These are phyloP conservation scores for Trametes cingulata DNA, from an alignment of 768 basidiomycete species.

Conservation along the genomic window DNA sequence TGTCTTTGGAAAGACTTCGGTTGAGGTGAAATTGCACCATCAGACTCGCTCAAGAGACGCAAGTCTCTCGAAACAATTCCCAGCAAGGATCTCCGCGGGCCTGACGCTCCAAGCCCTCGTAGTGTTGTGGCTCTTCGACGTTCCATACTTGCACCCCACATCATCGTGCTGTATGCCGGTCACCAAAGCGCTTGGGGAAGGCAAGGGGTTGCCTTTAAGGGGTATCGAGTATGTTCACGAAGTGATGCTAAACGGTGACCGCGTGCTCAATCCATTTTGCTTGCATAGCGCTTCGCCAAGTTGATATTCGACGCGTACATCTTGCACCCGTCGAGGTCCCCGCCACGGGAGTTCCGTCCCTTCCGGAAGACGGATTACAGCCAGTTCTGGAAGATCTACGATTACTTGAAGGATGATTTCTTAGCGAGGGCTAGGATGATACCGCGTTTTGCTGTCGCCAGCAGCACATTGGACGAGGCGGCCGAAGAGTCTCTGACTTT, in stretches of 20 bases:
- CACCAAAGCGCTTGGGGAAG: neutral
- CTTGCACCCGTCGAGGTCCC: neutral
- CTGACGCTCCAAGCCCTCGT: neutral
- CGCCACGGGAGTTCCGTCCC: neutral
- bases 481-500: neutral
- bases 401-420: neutral
- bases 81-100: neutral
- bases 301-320: neutral
- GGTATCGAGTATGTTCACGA: neutral
- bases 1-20: too few relatives aligned
- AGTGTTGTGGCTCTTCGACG: neutral
- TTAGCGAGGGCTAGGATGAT: neutral
- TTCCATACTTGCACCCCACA: neutral
- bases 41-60: too few relatives aligned
- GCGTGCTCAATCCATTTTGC: neutral
- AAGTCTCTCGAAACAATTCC: neutral
- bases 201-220: neutral
- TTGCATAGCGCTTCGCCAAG: neutral
- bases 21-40: too few relatives aligned
- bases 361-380: neutral
- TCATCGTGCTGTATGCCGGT: neutral
- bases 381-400: neutral
- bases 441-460: neutral
- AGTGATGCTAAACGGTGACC: neutral
- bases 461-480: neutral